Evolutionary conservation across 2,329 filamentous ascomycete species (phyloP).

Genomic region (Penicillium fuscoglaucum): DNA sequence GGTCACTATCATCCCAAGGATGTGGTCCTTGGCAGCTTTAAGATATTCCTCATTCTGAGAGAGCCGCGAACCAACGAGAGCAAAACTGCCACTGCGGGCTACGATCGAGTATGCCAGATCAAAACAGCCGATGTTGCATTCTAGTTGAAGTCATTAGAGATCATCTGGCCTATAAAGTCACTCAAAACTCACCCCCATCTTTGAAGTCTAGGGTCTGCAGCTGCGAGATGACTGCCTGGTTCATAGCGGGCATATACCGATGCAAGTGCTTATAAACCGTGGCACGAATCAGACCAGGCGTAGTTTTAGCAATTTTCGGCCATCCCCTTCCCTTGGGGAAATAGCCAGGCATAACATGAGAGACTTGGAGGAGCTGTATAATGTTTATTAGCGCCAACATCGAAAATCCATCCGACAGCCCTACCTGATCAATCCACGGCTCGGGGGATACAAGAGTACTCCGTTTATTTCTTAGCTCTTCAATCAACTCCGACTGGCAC

Average conservation of each 20-base stretch:
- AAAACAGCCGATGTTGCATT: conserved; percentile 20
- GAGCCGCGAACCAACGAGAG: conserved; percentile 22
- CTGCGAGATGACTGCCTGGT: conserved; percentile 20
- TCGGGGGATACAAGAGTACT: conserved; percentile 21
- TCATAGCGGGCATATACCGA: conserved; percentile 22
- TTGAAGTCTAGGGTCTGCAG: conserved; percentile 10
- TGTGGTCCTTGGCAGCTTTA: conserved; percentile 24
- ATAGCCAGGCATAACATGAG: conserved; percentile 41
- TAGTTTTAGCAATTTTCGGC: conserved; percentile 28
- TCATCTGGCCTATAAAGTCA: background rate
- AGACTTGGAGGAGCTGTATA: conserved; percentile 27
- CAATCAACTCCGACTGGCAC: conserved; percentile 22
- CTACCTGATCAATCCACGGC: conserved; percentile 27
- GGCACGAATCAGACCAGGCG: conserved; percentile 23
- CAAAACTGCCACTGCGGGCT: conserved; percentile 23
- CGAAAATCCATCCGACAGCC: background rate
- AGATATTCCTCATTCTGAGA: conserved; percentile 23
- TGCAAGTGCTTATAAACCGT: conserved; percentile 21
- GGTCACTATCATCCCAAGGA: conserved; percentile 26
- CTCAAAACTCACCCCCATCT: conserved; percentile 10
- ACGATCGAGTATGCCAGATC: conserved; percentile 27
- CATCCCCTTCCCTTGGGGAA: conserved; percentile 21
- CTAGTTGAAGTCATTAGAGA: background rate
- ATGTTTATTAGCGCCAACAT: background rate
- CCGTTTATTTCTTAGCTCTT: conserved; percentile 19